A percentile compares a stretch with the other conserved stretches of the same genome.
Conservation (phyloP, 148 eudicot species). For the Persicaria tinctoria region DNA sequence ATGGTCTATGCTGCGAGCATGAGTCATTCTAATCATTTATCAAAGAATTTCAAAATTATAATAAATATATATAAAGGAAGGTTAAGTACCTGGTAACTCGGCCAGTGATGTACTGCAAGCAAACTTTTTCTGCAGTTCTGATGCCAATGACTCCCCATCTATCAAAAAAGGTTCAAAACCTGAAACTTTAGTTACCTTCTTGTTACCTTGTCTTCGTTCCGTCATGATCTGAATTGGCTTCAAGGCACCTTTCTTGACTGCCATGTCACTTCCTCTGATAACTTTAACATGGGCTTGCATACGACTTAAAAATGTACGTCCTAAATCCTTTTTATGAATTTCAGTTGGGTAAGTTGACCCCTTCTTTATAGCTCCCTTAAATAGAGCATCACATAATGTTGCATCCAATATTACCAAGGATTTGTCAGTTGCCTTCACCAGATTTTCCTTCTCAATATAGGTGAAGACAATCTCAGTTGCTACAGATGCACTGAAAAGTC, state of each 20-base stretch:
- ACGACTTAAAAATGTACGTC: conserved; percentile 54
- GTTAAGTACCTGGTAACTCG: conserved; percentile 59
- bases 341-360: conserved; percentile 88
- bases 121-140: conserved; percentile 92
- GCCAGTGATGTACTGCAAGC: conserved; percentile 91
- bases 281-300: conserved; percentile 93
- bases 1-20: too few species aligned
- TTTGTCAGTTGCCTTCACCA: conserved; percentile 66
- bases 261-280: conserved; percentile 70
- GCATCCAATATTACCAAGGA: conserved; percentile 68
- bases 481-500: conserved; percentile 57
- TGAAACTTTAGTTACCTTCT: conserved; percentile 88
- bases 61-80: background rate
- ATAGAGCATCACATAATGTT: conserved; percentile 77
- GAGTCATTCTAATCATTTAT: too few species aligned
- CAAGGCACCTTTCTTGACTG: conserved; percentile 70
- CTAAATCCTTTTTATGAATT: conserved; percentile 89
- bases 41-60: too few species aligned
- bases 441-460: conserved; percentile 79
- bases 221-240: conserved; percentile 77
- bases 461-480: conserved; percentile 59
- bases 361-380: conserved; percentile 81
- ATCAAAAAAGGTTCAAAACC: conserved; percentile 83
- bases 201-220: conserved; percentile 91
- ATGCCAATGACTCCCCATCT: conserved; percentile 77